These are phyloP conservation scores for Areca catechu DNA, from an alignment of 176 grass and related monocot species.

Conservation along the genomic window DNA sequence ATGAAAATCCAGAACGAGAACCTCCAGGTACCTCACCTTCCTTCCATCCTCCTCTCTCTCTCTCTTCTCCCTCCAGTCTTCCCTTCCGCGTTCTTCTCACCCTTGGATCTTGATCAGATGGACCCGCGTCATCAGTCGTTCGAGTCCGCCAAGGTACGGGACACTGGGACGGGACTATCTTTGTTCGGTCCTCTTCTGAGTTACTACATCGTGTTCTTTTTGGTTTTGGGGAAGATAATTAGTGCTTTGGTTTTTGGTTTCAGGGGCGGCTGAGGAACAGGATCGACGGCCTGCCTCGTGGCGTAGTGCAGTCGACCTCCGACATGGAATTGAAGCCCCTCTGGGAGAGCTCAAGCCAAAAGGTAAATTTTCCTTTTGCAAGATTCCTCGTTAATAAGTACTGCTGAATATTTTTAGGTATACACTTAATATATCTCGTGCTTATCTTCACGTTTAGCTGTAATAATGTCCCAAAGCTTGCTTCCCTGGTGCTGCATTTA, in stretches of 20 bases:
- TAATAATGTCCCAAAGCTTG: neutral
- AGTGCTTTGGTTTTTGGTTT: neutral
- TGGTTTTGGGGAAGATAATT: neutral
- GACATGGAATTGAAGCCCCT: slow-evolving; percentile 77
- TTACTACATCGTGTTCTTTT: neutral
- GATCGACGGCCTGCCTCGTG: slow-evolving; percentile 57
- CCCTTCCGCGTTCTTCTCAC: neutral
- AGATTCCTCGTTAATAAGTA: neutral
- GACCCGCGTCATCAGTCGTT: slow-evolving; percentile 34
- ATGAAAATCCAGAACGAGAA: slow-evolving; percentile 69
- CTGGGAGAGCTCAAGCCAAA: slow-evolving; percentile 24
- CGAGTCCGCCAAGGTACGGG: slow-evolving; percentile 13
- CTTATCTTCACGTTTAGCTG: neutral
- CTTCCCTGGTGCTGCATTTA: no score
- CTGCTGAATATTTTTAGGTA: neutral
- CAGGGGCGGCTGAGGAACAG: slow-evolving; percentile 30
- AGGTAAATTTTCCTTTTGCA: slow-evolving; percentile 15
- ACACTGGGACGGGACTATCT: neutral
- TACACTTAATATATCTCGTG: neutral
- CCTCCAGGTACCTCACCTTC: slow-evolving; percentile 36
- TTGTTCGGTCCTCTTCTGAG: neutral
- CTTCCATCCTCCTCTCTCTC: slow-evolving; percentile 9
- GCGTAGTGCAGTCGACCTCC: slow-evolving; percentile 60
- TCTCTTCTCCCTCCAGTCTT: neutral
- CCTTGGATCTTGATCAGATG: slow-evolving; percentile 30